These are phyloP conservation scores for Bipolaris oryzae DNA, from an alignment of 2,329 filamentous ascomycete genomes.

Conservation along the genomic window DNA sequence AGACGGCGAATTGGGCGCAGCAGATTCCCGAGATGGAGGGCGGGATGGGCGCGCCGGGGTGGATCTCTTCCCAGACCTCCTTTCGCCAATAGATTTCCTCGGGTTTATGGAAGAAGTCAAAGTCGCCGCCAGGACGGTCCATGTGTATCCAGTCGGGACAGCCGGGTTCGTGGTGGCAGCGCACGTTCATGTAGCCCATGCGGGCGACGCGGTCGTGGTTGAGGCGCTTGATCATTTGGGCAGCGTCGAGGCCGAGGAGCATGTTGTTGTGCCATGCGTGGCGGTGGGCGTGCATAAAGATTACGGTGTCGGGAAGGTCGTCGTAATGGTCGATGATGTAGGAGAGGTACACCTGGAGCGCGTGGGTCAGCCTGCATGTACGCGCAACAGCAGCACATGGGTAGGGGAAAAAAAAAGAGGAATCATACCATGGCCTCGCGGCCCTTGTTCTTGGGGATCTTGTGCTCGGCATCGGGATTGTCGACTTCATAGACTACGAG, in stretches of 20 bases:
- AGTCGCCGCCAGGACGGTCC: constrained; percentile 48
- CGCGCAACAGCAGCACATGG: too few relatives aligned
- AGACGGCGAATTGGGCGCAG: constrained; percentile 63
- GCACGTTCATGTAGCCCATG: constrained; percentile 65
- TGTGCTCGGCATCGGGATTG: constrained; percentile 56
- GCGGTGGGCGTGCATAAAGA: constrained; percentile 64
- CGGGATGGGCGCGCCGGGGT: constrained; percentile 49
- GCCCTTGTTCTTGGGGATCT: constrained; percentile 64
- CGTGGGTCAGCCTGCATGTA: too few relatives aligned
- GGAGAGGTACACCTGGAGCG: constrained; percentile 58
- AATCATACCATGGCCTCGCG: constrained; percentile 62
- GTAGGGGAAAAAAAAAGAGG: background rate
- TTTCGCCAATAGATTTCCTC: constrained; percentile 47
- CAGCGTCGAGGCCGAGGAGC: constrained; percentile 57
- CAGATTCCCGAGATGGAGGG: constrained; percentile 54
- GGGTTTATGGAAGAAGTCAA: constrained; percentile 49
- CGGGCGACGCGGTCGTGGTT: constrained; percentile 58
- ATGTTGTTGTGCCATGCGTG: constrained; percentile 66
- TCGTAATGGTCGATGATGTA: constrained; percentile 69
- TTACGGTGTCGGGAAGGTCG: constrained; percentile 61
- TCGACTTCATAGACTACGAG: constrained; percentile 60
- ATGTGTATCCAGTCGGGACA: constrained; percentile 65
- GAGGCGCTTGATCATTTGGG: constrained; percentile 58
- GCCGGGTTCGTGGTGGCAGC: constrained; percentile 64
- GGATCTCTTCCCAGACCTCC: constrained; percentile 50